A percentile compares a stretch with the other conserved stretches of the same genome.
phyloP scores from a whole-genome alignment of 768 basidiomycete species.

The Boletus speciosus region DNA sequence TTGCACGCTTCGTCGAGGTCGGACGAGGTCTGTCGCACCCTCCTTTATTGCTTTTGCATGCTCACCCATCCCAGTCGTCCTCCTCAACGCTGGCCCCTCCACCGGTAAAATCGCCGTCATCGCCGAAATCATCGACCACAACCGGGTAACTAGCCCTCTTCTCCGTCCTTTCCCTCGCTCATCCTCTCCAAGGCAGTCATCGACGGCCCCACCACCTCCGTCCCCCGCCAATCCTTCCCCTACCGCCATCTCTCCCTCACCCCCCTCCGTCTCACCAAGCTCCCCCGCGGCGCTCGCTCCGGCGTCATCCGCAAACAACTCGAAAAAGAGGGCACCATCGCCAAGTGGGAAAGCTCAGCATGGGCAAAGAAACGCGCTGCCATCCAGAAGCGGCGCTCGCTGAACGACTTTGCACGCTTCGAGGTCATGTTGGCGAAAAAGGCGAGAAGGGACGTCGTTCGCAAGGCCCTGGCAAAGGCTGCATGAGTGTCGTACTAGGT shows the following conservation, averaged over 20 bases:
- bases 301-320: conserved; percentile 80
- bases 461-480: conserved; percentile 63
- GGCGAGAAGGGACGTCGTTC: conserved; percentile 71
- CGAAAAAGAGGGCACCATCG: conserved; percentile 78
- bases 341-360: conserved; percentile 83
- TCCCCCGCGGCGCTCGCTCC: conserved; percentile 85
- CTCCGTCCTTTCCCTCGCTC: background rate
- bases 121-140: conserved; percentile 98
- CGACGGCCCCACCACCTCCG: conserved; percentile 88
- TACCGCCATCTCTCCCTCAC: conserved; percentile 94
- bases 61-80: conserved; percentile 57
- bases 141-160: conserved; percentile 58
- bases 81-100: conserved; percentile 84
- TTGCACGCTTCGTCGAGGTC: conserved; percentile 97
- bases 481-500: conserved; percentile 10
- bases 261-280: conserved; percentile 71
- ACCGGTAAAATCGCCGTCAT: conserved; percentile 92
- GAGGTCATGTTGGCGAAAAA: conserved; percentile 86
- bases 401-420: conserved; percentile 93
- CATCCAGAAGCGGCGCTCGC: conserved; percentile 63
- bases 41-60: background rate
- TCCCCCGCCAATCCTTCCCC: conserved; percentile 88
- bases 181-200: conserved; percentile 71
- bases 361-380: conserved; percentile 90
- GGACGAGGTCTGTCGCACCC: conserved; percentile 64